Evolutionary conservation across 495 filamentous ascomycete genomes (phyloP).

Genomic region (Aspergillus saccharolyticus): DNA sequence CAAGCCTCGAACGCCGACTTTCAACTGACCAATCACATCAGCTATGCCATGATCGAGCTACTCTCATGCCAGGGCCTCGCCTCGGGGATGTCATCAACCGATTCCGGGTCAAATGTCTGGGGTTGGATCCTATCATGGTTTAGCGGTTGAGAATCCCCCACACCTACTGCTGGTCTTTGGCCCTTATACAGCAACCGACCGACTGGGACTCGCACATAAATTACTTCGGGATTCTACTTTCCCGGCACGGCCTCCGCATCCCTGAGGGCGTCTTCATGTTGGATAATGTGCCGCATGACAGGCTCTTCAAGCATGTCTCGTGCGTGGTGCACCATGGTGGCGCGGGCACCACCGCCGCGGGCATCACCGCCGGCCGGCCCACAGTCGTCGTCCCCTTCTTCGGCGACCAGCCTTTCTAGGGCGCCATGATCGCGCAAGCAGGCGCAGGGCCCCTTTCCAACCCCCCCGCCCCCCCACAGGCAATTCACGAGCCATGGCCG

Average conservation of each 20-base stretch:
- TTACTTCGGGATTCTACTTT: too few species aligned
- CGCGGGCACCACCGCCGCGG: conserved; percentile 61
- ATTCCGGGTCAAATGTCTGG: conserved; percentile 48
- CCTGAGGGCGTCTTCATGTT: conserved; percentile 52
- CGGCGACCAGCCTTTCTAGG: too few species aligned
- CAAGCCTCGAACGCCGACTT: too few species aligned
- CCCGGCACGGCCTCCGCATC: too few species aligned
- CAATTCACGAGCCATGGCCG: too few species aligned
- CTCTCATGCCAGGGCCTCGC: too few species aligned
- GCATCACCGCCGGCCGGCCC: conserved; percentile 51
- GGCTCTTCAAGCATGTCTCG: conserved; percentile 60
- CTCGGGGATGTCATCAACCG: conserved; percentile 57
- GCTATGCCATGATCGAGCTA: too few species aligned
- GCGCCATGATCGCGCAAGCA: too few species aligned
- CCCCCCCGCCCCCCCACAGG: too few species aligned
- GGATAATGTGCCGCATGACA: conserved; percentile 59
- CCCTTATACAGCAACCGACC: conserved; percentile 54
- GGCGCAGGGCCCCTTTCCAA: too few species aligned
- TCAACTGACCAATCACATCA: too few species aligned
- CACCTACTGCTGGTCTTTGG: conserved; percentile 62
- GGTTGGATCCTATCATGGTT: conserved; percentile 44
- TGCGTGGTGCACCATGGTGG: conserved; percentile 63
- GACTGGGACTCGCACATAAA: conserved; percentile 60
- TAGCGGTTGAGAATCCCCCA: conserved; percentile 51
- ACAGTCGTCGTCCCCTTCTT: conserved; percentile 63